Conservation (phyloP, 2,329 filamentous ascomycete species). For the Ascochyta koolunga region DNA sequence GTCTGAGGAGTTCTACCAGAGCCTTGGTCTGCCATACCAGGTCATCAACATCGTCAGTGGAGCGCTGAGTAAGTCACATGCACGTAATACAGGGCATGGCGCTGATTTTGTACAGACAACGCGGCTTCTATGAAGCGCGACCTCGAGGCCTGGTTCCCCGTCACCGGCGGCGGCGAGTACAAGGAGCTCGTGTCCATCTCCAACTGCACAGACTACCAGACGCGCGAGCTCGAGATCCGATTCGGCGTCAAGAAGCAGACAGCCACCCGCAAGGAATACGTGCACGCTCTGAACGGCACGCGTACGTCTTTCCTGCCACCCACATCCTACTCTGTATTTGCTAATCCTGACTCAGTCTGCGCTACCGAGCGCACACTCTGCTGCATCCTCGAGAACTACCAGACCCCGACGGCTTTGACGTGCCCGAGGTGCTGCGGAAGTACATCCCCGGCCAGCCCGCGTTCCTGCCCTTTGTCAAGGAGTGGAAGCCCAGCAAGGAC, state of each 20-base stretch:
- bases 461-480: conserved; percentile 87
- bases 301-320: conserved; percentile 25
- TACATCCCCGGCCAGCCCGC: conserved; percentile 90
- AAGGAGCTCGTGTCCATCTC: conserved; percentile 98
- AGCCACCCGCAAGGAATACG: conserved; percentile 84
- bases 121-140: conserved; percentile 82
- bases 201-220: conserved; percentile 98
- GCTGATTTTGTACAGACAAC: conserved; percentile 32
- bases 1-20: conserved; percentile 95
- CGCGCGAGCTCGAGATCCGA: conserved; percentile 88
- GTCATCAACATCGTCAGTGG: conserved; percentile 96
- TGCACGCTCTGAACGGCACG: conserved; percentile 87
- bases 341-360: conserved; percentile 59
- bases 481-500: conserved; percentile 53
- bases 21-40: conserved; percentile 85
- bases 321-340: neutral
- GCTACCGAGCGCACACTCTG: conserved; percentile 92
- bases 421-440: conserved; percentile 48
- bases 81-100: neutral
- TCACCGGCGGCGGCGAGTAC: conserved; percentile 76
- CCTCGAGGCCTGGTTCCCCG: conserved; percentile 78
- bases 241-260: conserved; percentile 83
- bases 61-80: conserved; percentile 65
- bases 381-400: conserved; percentile 96
- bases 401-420: conserved; percentile 74